A percentile compares a stretch with the other conserved stretches of the same genome.
Conservation (phyloP, 345 rosid species). For the Syzygium jambos region DNA sequence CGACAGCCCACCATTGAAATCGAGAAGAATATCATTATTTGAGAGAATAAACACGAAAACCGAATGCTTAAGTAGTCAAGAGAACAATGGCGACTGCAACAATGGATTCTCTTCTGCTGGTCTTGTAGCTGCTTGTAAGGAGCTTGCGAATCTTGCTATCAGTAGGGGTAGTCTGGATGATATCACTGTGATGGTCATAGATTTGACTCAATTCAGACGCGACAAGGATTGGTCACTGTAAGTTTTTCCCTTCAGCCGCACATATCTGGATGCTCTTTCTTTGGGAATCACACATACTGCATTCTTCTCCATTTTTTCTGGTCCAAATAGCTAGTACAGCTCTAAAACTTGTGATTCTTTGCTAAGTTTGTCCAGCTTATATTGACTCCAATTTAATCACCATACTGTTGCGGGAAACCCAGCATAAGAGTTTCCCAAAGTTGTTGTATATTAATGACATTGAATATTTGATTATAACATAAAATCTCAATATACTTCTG, state of each 20-base stretch:
- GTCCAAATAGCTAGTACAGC: neutral
- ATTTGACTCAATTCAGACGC: constrained; percentile 39
- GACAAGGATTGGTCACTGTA: neutral
- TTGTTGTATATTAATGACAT: neutral
- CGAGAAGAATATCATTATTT: constrained; percentile 33
- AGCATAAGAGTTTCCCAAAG: neutral
- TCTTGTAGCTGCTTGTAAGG: constrained; percentile 54
- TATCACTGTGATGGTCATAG: constrained; percentile 66
- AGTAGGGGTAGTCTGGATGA: constrained; percentile 72
- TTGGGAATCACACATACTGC: neutral
- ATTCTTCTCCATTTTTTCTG: constrained; percentile 1
- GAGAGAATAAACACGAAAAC: constrained; percentile 29
- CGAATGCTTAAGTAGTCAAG: constrained; percentile 22
- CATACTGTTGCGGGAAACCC: neutral
- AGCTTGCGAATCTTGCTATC: constrained; percentile 54
- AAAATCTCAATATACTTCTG: neutral
- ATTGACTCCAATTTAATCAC: neutral
- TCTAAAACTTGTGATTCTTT: neutral
- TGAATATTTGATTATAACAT: neutral
- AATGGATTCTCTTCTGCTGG: constrained; percentile 13
- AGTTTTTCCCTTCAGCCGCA: neutral
- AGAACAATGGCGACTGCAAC: constrained; percentile 17
- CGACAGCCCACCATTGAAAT: constrained; percentile 49
- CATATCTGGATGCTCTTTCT: neutral
- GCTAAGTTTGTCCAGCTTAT: neutral